These are phyloP conservation scores for Magnolia changhungtana DNA, from an alignment of 164 flowering plant species.

Conservation along the genomic window DNA sequence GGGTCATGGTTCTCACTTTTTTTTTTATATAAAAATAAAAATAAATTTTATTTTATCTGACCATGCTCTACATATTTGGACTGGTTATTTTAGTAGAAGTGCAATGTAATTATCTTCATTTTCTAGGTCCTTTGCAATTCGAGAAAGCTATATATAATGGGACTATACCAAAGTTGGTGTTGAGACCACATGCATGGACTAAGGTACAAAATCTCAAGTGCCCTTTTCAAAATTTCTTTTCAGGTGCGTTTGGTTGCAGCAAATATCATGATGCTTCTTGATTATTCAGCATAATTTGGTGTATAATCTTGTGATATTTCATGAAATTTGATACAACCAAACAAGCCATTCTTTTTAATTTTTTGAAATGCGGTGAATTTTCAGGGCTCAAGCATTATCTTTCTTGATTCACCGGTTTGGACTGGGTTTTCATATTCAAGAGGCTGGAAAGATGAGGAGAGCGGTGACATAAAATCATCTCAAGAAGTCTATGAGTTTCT, in stretches of 20 bases:
- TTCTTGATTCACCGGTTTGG: conserved; percentile 21
- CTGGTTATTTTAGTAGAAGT: not conserved
- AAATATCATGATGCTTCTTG: not conserved
- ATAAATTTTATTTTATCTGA: too few species aligned
- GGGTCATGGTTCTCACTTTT: too few species aligned
- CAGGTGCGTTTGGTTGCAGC: not conserved
- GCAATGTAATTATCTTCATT: not conserved
- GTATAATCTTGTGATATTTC: not conserved
- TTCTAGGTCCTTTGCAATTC: conserved; percentile 32
- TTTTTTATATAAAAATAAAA: too few species aligned
- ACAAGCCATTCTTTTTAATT: not conserved
- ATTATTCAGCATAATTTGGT: not conserved
- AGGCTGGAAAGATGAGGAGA: not conserved
- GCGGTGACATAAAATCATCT: conserved; percentile 8
- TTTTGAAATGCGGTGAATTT: not conserved
- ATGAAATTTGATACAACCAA: not conserved
- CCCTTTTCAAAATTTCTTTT: not conserved
- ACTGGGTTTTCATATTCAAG: conserved; percentile 27
- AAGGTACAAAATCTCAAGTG: conserved; percentile 18
- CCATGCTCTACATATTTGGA: too few species aligned
- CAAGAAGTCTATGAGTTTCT: conserved; percentile 13
- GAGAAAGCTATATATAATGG: conserved; percentile 23
- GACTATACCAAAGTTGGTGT: conserved; percentile 19
- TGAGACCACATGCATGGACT: conserved; percentile 37
- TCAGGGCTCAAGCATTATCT: conserved; percentile 19